Evolutionary conservation across 1,284 basidiomycete genomes (phyloP).

Genomic region (Ustilago tritici): DNA sequence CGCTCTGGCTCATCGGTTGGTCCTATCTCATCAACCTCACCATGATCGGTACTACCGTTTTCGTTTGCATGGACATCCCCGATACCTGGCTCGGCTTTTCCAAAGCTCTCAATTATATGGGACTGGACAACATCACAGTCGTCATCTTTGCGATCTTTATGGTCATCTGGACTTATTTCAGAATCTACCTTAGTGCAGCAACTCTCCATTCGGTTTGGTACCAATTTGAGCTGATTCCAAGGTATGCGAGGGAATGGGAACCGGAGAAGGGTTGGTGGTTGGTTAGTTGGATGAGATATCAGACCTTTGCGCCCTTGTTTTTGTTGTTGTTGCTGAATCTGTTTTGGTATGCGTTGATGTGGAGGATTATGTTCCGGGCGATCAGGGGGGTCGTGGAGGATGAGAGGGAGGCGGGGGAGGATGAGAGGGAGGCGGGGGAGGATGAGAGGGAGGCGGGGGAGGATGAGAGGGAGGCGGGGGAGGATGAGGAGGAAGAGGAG

Average conservation of each 20-base stretch:
- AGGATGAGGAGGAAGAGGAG: constrained; percentile 62
- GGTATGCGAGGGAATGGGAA: constrained; percentile 57
- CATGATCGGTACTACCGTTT: constrained; percentile 90
- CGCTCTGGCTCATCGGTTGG: constrained; percentile 91
- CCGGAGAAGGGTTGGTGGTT: constrained; percentile 67
- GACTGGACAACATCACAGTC: constrained; percentile 54
- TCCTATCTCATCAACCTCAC: constrained; percentile 74
- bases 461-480: constrained; percentile 65
- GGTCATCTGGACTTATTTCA: constrained; percentile 78
- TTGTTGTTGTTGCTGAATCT: constrained; percentile 66
- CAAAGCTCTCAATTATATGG: constrained; percentile 68
- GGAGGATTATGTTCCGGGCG: constrained; percentile 62
- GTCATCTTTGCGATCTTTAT: constrained; percentile 62
- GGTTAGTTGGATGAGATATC: constrained; percentile 66
- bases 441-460: constrained; percentile 67
- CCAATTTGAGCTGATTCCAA: constrained; percentile 81
- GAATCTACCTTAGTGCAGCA: constrained; percentile 88
- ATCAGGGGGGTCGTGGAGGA: constrained; percentile 56
- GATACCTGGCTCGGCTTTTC: constrained; percentile 79
- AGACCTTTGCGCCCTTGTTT: constrained; percentile 66
- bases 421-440: constrained; percentile 63
- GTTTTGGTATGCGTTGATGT: constrained; percentile 68
- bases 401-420: constrained; percentile 64
- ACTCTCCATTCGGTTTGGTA: constrained; percentile 89
- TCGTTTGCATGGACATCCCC: constrained; percentile 95